Evolutionary conservation across 306 rosid genomes (phyloP).

Genomic region (Pyrus communis): DNA sequence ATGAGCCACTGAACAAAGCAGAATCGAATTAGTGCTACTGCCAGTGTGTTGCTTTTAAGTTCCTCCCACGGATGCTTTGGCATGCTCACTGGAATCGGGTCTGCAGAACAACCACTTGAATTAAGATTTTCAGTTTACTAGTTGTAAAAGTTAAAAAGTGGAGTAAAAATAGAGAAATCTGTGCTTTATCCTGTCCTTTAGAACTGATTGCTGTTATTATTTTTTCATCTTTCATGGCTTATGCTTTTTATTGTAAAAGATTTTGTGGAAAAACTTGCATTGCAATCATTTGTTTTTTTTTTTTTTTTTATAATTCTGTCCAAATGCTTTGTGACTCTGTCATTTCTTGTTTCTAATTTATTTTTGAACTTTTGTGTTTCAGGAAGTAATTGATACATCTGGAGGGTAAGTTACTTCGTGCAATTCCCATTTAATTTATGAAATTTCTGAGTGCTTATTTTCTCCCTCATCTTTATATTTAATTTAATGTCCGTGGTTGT

Average conservation of each 20-base stretch:
- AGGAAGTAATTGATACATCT: constrained; percentile 90
- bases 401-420: constrained; percentile 63
- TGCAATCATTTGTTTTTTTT: neutral
- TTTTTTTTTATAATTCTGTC: no score
- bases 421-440: neutral
- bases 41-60: neutral
- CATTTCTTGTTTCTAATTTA: neutral
- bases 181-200: neutral
- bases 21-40: neutral
- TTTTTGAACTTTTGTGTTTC: constrained; percentile 26
- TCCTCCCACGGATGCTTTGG: neutral
- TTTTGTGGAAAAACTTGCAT: neutral
- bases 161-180: neutral
- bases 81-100: neutral
- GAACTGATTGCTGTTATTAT: neutral
- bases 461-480: neutral
- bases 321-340: no score
- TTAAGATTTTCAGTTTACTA: neutral
- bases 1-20: neutral
- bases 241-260: neutral
- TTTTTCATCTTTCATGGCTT: neutral
- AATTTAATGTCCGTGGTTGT: constrained; percentile 1
- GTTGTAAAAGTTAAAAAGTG: neutral
- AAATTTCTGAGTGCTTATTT: neutral
- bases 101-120: neutral